Percentiles rank a stretch among this genome's conserved stretches.
Evolutionary conservation across 495 filamentous ascomycete genomes (phyloP).

Genomic region (Xylaria acuta): DNA sequence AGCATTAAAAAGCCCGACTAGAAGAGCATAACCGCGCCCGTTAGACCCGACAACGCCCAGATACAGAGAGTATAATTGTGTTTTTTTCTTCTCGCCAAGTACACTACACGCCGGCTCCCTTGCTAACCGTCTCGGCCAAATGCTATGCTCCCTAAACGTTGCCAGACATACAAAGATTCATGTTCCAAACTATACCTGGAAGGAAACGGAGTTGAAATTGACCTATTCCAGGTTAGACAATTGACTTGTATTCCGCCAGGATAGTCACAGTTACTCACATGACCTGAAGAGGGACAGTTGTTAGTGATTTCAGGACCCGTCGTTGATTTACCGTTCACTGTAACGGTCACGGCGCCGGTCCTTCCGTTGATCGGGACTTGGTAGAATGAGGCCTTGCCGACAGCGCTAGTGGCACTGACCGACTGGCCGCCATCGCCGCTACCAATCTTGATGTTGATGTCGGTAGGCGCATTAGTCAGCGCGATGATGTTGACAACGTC

Average conservation of each 20-base stretch:
- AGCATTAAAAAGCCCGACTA: conserved; percentile 52
- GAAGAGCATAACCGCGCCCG: not conserved
- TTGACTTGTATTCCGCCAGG: not conserved
- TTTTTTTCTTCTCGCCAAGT: not conserved
- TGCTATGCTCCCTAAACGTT: not conserved
- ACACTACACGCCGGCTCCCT: not conserved
- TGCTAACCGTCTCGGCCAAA: not conserved
- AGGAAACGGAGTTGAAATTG: conserved; percentile 50
- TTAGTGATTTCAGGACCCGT: conserved; percentile 56
- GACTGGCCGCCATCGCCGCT: conserved; percentile 50
- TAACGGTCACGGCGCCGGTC: conserved; percentile 59
- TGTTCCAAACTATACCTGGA: conserved; percentile 38
- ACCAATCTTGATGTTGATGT: conserved; percentile 60
- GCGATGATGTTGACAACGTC: conserved; percentile 57
- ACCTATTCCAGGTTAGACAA: conserved; percentile 40
- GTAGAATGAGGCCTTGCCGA: conserved; percentile 56
- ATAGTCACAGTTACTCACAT: conserved; percentile 47
- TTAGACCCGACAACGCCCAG: not conserved
- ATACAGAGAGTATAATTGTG: not conserved
- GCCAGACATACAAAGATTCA: not conserved
- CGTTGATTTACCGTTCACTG: conserved; percentile 51
- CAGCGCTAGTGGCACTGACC: conserved; percentile 43
- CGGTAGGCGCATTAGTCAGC: conserved; percentile 40
- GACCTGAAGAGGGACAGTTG: conserved; percentile 51
- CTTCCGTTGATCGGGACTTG: conserved; percentile 58